Conservation (phyloP, 805 yeast species). For the Tetrapisispora namnaoensis region DNA sequence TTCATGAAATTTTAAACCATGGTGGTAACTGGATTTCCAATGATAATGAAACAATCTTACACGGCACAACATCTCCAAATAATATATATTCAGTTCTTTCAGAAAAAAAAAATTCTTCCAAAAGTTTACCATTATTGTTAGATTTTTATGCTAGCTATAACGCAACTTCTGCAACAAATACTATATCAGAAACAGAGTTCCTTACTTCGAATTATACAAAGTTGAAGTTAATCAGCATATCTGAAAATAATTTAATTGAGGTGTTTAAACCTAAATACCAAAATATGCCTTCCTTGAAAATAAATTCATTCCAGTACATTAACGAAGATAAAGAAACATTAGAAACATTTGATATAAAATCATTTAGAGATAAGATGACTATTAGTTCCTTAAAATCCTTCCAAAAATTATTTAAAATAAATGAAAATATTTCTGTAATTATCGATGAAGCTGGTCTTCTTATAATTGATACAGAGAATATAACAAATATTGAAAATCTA, state of each 20-base stretch:
- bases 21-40: constrained; percentile 1
- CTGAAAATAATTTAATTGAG: background rate
- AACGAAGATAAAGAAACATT: background rate
- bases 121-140: background rate
- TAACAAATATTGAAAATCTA: constrained; percentile 7
- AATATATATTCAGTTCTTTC: background rate
- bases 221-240: background rate
- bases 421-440: constrained; percentile 14
- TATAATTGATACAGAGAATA: constrained; percentile 11
- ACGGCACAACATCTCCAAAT: too few relatives aligned
- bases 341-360: background rate
- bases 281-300: constrained; percentile 12
- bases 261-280: constrained; percentile 19
- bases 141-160: background rate
- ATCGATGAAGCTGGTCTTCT: constrained; percentile 19
- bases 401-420: constrained; percentile 19
- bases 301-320: constrained; percentile 9
- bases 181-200: background rate
- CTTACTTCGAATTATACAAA: background rate
- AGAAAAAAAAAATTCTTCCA: background rate
- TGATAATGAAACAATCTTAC: background rate
- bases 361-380: constrained; percentile 1
- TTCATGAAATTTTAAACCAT: constrained; percentile 1
- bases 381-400: constrained; percentile 9
- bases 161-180: background rate